Evolutionary conservation across 139 green algal genomes (phyloP), one percentile per base, ranked within the genome.

Genomic region (Limnomonas spitsbergensis): DNA sequence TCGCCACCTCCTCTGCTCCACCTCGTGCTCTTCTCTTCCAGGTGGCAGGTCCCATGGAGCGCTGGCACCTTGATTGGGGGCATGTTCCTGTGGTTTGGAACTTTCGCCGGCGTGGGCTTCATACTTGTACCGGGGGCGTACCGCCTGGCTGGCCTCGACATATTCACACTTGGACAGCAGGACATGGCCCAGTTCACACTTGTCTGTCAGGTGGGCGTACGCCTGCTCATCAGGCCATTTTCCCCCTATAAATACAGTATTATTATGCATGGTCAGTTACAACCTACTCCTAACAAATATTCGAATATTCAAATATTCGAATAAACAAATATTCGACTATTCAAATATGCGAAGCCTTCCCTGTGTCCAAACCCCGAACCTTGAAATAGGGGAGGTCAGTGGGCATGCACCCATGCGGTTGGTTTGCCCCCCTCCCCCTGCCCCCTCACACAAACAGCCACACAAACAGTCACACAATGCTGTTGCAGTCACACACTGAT

Each of bases 31-130:
- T n/a, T n/a, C n/a, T n/a, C n/a, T n/a, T 76, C 83, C 34, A 76
- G 66, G 0, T 94, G 91, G 86, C 47, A 93, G 27, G 87, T 91
- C 26, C 92, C 93, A 2, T 97, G 93, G 93, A 83, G 86, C 2
- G 69, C 70, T 2, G 84, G 80, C 6, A 84, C 90, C 37, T 68
- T 84, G 4, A 79, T 74, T 1, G 40, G 90, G 1, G 90, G 89
- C 66, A 92, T 97, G 84, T 66, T 81, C 24, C 73, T 83, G 0
- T 97, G 93, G 93, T 69, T 78, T 4, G 53, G 78, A 1, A 79
- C 78, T 14, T 96, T 96, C 78, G 70, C 90, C n/a, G 78, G 42
- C 0, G 86, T 93, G 14, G 93, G 89, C 0, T 86, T 97, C 32
- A 27, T 90, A 0, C 53, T 90, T n/a, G 73, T 94, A n/a, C 92